Conservation (phyloP, 169 alveolate species). For the Plasmodium gonderi region DNA sequence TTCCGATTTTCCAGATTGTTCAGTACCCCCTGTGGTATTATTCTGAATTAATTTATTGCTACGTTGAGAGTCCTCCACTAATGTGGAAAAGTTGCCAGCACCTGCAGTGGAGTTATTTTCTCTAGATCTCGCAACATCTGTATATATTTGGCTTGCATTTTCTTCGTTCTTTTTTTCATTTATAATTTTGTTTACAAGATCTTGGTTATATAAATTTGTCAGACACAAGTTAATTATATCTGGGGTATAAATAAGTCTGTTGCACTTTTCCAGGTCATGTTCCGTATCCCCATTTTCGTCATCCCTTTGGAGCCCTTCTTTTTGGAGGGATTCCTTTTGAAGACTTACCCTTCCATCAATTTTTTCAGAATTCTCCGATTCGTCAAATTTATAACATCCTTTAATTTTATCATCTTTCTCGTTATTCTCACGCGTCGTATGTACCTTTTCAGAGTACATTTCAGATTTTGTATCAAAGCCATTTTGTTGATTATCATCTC, state of each 20-base stretch:
- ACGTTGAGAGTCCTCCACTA: background rate
- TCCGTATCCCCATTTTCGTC: too few species aligned
- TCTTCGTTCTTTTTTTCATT: slow-evolving; percentile 10
- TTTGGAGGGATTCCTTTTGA: too few species aligned
- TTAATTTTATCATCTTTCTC: background rate
- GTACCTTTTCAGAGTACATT: background rate
- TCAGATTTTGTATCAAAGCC: background rate
- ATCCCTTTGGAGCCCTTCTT: too few species aligned
- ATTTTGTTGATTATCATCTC: background rate
- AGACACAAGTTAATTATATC: slow-evolving; percentile 58
- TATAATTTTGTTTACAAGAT: slow-evolving; percentile 24
- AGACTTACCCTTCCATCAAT: background rate
- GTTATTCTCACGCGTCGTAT: background rate
- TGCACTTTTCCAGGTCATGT: background rate
- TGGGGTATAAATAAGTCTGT: slow-evolving; percentile 13
- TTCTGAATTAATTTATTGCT: background rate
- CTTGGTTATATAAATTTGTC: slow-evolving; percentile 37
- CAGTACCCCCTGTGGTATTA: background rate
- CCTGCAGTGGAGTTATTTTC: background rate
- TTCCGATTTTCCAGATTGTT: background rate
- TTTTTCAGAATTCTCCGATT: background rate
- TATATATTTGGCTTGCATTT: background rate
- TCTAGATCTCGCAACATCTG: background rate
- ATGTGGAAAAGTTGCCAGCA: background rate
- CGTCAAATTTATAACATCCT: background rate